phyloP scores from a whole-genome alignment of 140 eudicot genomes.

The Erigeron philadelphicus region DNA sequence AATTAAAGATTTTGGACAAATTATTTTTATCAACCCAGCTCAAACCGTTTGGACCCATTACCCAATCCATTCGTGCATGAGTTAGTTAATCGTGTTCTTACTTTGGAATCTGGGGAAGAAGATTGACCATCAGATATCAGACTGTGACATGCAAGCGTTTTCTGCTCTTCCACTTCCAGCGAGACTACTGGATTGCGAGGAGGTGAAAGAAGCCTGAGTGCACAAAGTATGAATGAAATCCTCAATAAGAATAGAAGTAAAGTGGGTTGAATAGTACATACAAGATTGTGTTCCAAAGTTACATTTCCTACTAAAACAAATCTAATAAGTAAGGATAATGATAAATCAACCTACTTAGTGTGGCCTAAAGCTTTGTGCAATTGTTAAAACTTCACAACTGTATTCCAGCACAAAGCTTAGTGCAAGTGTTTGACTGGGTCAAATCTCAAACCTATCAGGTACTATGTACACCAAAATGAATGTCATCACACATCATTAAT shows the following conservation, averaged over 20 bases:
- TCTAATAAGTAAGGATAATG: too few species aligned
- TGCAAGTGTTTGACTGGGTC: slow-evolving; percentile 9
- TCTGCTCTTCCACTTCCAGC: slow-evolving; percentile 38
- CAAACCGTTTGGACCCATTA: not conserved
- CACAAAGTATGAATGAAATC: slow-evolving; percentile 14
- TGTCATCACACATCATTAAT: not conserved
- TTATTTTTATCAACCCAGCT: not conserved
- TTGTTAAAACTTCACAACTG: not conserved
- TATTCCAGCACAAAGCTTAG: not conserved
- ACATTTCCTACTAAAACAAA: not conserved
- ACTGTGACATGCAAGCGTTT: slow-evolving; percentile 19
- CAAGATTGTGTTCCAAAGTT: not conserved
- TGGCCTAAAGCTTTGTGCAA: too few species aligned
- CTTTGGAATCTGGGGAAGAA: slow-evolving; percentile 38
- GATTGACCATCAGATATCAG: slow-evolving; percentile 36
- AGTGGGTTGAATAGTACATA: not conserved
- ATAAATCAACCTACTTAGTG: too few species aligned
- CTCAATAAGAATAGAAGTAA: not conserved
- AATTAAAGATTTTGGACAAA: not conserved
- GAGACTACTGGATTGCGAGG: slow-evolving; percentile 43
- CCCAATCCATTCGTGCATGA: not conserved
- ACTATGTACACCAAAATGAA: slow-evolving; percentile 7
- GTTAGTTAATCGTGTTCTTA: slow-evolving; percentile 29
- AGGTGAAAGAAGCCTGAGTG: slow-evolving; percentile 71
- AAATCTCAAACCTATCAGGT: slow-evolving; percentile 20